Evolutionary conservation across 257 asterid species (phyloP), one percentile per base, ranked within the genome.

Genomic region (Rauvolfia tetraphylla): DNA sequence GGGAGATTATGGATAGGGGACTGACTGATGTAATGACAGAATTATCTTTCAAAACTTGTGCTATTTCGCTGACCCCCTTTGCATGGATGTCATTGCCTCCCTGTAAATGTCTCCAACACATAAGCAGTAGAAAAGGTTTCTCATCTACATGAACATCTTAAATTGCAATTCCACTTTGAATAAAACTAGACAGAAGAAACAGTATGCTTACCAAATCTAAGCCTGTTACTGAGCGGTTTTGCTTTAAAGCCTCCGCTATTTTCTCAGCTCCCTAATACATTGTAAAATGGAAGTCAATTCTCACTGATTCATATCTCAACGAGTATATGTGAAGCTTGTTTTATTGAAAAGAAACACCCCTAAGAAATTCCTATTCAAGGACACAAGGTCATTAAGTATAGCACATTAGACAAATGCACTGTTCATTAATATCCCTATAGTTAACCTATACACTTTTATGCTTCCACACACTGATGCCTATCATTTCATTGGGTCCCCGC

Each of bases 41-140:
- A 84, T 95, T 95, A 82, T 95, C 99, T 84, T 91, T 95, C 75
- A 95, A 77, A 74, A 92, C 96, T 76, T 79, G 84, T 59, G 96
- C 98, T 56, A 95, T 83, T 54, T 83, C 88, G 38, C 80, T 82
- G 75, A 90, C 85, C 72, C 98, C 99, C 80, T 91, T 84, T 42
- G 98, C 92, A 53, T 86, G 99, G 66, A 95, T 95, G 80, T 92
- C 98, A 79, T 95, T 95, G 71, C 99, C 98, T 3, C 99, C 97
- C 98, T 92, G 89, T 79, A 84, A 83, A 81, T 79, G 75, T 71
- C 51, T 56, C 67, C 70, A 68, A 61, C 66, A 67, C 36, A 58
- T 36, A 12, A 38, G 58, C 27, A 44, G 58, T 39, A 57, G 36
- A 70, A 70, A 46, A 71, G 51, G 42, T 65, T 56, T 36, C 53